Evolutionary conservation across 1,139 yeast species (phyloP), one percentile per base, ranked within the genome.

Genomic region (Saccharomyces pastorianus): DNA sequence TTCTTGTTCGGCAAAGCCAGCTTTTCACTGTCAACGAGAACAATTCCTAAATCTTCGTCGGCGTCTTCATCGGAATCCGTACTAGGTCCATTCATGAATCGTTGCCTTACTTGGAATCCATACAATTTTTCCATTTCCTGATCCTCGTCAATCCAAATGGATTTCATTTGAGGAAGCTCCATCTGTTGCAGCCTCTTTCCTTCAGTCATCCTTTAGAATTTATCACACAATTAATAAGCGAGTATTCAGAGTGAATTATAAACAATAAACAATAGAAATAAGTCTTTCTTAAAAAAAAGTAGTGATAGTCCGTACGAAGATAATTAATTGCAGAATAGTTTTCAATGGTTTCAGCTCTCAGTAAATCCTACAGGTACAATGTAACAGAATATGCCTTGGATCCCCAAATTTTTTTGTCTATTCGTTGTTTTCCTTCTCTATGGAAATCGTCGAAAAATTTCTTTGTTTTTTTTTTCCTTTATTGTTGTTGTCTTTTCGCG

Each of bases 81-180:
- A 7, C 44, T n/a, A 11, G 44, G 44, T 5, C 60, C 57, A 28
- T 57, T 65, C 66, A 66, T 59, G 31, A 64, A 55, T 17, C 44
- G 44, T 48, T 63, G 64, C 51, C 64, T 60, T 48, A 65, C 63
- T 59, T 71, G 60, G 20, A 65, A 48, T 38, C 68, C 66, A 49
- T 67, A 68, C 51, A 64, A 58, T 54, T 61, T 65, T 51, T 66
- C 71, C 13, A 65, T 66, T 48, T 68, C 71, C 55, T 67, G 60
- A 52, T 70, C 75, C 38, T 73, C 75, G 53, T 72, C 76, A 29
- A 73, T 56, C 76, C 76, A 73, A 48, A 73, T 72, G 31, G 75
- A 72, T 55, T 67, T 71, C 73, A 72, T 73, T 53, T 66, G 70
- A 26, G 71, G 71, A 26, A 66, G 29, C 50, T 38, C 44, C 25